Evolutionary conservation across 306 rosid species (phyloP).

Genomic region (Cicer pinnatifidum): DNA sequence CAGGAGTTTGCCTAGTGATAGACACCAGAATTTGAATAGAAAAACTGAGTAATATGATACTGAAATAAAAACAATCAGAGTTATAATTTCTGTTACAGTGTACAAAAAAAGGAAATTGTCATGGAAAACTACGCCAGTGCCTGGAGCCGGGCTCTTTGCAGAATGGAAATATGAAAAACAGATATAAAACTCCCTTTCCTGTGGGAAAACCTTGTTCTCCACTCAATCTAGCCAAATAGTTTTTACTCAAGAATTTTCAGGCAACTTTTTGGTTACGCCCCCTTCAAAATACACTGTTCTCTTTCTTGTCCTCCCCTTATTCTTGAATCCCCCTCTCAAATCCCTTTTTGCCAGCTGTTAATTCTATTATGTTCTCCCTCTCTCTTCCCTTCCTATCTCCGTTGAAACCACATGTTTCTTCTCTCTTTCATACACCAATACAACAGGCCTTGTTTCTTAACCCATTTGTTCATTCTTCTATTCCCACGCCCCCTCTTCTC

Average conservation of each 20-base stretch:
- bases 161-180: conserved; percentile 1
- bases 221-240: too few species aligned
- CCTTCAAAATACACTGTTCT: background rate
- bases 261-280: background rate
- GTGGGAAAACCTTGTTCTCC: too few species aligned
- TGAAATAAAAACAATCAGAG: background rate
- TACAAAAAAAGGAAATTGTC: background rate
- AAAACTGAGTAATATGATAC: background rate
- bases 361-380: background rate
- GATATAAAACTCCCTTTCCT: background rate
- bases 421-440: too few species aligned
- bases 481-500: too few species aligned
- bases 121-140: background rate
- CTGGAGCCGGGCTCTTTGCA: background rate
- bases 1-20: background rate
- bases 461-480: too few species aligned
- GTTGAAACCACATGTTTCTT: too few species aligned
- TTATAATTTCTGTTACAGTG: background rate
- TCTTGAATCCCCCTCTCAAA: background rate
- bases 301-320: background rate
- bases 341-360: background rate
- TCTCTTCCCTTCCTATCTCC: too few species aligned
- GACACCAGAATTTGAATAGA: background rate
- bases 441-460: too few species aligned
- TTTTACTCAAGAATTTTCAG: background rate